Base-by-base conservation (phyloP, 208 protist species). In the Trichomonas vaginalis region DNA sequence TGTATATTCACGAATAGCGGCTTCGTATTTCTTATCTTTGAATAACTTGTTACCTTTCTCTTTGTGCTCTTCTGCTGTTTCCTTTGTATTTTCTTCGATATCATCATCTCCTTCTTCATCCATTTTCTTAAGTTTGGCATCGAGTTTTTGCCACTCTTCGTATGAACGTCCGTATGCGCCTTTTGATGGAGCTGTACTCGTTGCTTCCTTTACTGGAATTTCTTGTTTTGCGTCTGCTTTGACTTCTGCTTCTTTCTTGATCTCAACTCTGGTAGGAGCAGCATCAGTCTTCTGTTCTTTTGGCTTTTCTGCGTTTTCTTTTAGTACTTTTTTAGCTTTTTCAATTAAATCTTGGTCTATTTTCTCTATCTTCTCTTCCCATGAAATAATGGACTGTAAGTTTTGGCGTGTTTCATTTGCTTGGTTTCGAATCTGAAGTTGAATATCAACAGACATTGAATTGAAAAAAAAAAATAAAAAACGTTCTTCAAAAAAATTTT, bases 41-140 rank as follows among this genome's bases (percentile, higher is more conserved):
- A 51, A 95, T 10, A 51, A 80, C 14, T 79, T 46, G 49, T 95
- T 95, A 10, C 92, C 92, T 45, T 61, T 45, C 46, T 80, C 92
- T 95, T 80, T 95, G 49, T 95, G 92, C 27, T 95, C 48, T 45
- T 23, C 92, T 37, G 47, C 92, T 42, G 47, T 42, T 95, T 95
- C 92, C 61, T 95, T 95, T 42, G 47, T 47, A 80, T 95, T 37
- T 2, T 6, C 8, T 42, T 70, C 46, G 46, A 47, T 17, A 40
- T 56, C 46, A 80, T 79, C 39, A 39, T 37, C 23, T 10, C 35
- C 47, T 70, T 51, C 82, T 35, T 37, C 40, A 37, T 95, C 86
- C 40, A 37, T 45, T 95, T 95, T 1, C 40, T 95, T 95, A 42
- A 45, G 27, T 40, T 95, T 61, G 32, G 21, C 92, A 15, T 95